Conservation (phyloP, 805 yeast species). For the Metschnikowia sp. region DNA sequence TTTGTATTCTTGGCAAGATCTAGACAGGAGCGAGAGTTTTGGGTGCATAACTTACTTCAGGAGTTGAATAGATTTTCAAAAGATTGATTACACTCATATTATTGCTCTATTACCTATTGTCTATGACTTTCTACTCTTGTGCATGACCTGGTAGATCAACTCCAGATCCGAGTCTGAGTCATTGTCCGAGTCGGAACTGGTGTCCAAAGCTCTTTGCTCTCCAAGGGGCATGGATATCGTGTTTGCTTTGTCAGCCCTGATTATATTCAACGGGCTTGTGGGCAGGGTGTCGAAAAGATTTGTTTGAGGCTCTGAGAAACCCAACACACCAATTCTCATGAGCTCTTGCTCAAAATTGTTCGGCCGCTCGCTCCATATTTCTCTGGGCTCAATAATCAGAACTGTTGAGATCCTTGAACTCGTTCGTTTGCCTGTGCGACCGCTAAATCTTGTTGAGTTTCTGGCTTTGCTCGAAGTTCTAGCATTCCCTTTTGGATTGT, state of each 20-base stretch:
- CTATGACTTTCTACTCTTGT: conserved; percentile 1
- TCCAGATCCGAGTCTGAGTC: conserved; percentile 21
- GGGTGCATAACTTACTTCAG: conserved; percentile 56
- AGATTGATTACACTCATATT: background rate
- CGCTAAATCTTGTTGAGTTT: too few relatives aligned
- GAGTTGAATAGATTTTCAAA: conserved; percentile 40
- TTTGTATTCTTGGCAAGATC: conserved; percentile 80
- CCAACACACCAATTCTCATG: conserved; percentile 9
- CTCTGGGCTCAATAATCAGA: conserved; percentile 10
- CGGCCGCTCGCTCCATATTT: conserved; percentile 4
- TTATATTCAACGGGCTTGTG: conserved; percentile 10
- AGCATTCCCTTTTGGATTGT: too few relatives aligned
- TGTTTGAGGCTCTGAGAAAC: background rate
- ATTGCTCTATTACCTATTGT: too few relatives aligned
- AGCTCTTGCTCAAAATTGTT: conserved; percentile 11
- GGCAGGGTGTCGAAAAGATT: background rate
- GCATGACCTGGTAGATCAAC: conserved; percentile 15
- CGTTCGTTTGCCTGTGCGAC: too few relatives aligned
- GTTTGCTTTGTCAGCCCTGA: background rate
- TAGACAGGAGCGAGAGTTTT: conserved; percentile 74
- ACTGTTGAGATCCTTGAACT: conserved; percentile 4
- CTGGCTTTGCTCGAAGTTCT: too few relatives aligned
- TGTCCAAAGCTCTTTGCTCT: background rate
- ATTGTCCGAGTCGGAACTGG: conserved; percentile 5
- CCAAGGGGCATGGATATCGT: background rate